These are phyloP conservation scores for Stemphylium beticola DNA, from an alignment of 2,329 filamentous ascomycete genomes.

Conservation along the genomic window DNA sequence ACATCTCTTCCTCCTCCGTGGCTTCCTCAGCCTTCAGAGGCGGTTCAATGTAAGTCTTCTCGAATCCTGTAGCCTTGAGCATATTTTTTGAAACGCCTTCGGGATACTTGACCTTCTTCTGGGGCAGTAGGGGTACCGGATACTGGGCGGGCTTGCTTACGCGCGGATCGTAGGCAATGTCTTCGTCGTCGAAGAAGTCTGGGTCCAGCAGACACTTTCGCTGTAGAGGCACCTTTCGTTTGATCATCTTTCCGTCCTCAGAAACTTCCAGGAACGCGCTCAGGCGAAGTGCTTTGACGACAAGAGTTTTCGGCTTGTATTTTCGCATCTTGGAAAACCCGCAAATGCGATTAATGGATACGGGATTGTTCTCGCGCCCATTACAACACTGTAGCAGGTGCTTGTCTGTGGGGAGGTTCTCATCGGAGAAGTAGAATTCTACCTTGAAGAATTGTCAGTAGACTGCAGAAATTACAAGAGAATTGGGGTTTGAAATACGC, in stretches of 20 bases:
- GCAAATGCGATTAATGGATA: constrained; percentile 52
- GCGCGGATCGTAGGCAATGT: constrained; percentile 43
- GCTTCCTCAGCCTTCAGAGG: constrained; percentile 76
- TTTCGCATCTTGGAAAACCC: constrained; percentile 56
- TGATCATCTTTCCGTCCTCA: constrained; percentile 51
- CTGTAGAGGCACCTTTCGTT: constrained; percentile 50
- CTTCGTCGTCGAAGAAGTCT: constrained; percentile 29
- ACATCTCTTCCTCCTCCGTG: constrained; percentile 71
- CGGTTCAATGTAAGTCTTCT: constrained; percentile 79
- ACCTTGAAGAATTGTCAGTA: constrained; percentile 43
- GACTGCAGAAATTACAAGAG: not conserved
- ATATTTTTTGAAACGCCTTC: constrained; percentile 52
- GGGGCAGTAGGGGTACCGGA: constrained; percentile 32
- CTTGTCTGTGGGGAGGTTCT: constrained; percentile 53
- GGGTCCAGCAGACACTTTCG: constrained; percentile 39
- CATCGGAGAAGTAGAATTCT: constrained; percentile 59
- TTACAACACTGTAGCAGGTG: constrained; percentile 52
- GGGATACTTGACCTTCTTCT: constrained; percentile 38
- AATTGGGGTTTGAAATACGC: not conserved
- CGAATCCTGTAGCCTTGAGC: constrained; percentile 55
- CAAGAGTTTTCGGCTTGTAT: constrained; percentile 49
- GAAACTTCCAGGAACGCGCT: constrained; percentile 52
- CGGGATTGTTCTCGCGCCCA: constrained; percentile 50
- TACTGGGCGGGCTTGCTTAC: constrained; percentile 26
- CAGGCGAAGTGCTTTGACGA: constrained; percentile 51